Base-by-base conservation (phyloP, 2,329 filamentous ascomycete species). In the Clarireedia homoeocarpa region DNA sequence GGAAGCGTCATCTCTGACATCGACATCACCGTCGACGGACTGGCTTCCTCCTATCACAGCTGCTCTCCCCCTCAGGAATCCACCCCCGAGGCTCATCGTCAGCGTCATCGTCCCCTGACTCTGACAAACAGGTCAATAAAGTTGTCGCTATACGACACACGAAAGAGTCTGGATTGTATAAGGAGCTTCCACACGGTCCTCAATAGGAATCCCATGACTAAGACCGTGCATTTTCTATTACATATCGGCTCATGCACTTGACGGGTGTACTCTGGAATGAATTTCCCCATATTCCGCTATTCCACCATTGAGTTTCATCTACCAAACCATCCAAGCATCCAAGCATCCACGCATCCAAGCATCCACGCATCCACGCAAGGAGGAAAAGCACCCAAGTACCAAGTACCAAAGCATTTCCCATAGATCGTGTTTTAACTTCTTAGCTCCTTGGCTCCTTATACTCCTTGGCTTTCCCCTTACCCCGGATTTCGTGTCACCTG, bases 201-300 rank as follows among this genome's bases (percentile, higher is more conserved):
- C 42, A 46, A 40, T 45, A 36, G 47, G 38, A 61, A 62, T 63
- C 59, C 55, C 62, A 64, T 67, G 63, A 66, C 65, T 63, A 61
- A 62, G 42, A 47, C 49, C 51, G 34, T 64, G 62, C 64, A 63
- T 58, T 60, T 62, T 38, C 38, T 45, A 64, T 67, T 64, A 65
- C 63, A 59, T 24, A 62, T 59, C 53, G 44, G 46, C 45, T 24
- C 40, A 30, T 53, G 23, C 51, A 20, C 15, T 42, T 20, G 20
- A 10, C 39, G 20, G 14, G 17, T 20, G 9, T 17, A 9, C 20
- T 20, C 9, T 42, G 20, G n/a, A 38, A n/a, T 42, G 39, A 54
- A 39, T 20, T 48, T 57, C 36, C 39, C 36, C 23, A 47, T 14
- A 42, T 39, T 20, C 38, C 23, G 40, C 20, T n/a, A 27, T 24